phyloP scores from a whole-genome alignment of 257 asterid species.

The Plantago major region DNA sequence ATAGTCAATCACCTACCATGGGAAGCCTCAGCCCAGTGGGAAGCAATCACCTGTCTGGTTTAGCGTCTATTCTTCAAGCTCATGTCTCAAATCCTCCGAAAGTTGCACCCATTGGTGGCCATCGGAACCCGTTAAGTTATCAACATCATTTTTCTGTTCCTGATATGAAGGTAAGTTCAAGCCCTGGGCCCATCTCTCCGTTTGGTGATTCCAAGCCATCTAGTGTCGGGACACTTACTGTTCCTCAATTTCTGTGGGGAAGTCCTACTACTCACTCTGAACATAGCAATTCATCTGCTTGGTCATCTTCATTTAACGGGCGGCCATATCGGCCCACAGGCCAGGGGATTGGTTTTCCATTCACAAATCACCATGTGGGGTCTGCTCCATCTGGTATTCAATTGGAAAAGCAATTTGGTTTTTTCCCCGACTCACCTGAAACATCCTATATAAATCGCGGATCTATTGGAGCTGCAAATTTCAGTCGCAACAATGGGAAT shows the following conservation, averaged over 20 bases:
- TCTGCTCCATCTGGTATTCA: conserved; percentile 93
- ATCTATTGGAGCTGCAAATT: conserved; percentile 43
- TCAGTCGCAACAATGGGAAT: conserved; percentile 42
- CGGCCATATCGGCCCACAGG: conserved; percentile 42
- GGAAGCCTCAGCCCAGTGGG: conserved; percentile 32
- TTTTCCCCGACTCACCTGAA: conserved; percentile 82
- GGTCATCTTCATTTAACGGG: conserved; percentile 52
- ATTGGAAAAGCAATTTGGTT: conserved; percentile 69
- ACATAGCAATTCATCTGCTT: conserved; percentile 32
- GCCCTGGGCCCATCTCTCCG: conserved; percentile 33
- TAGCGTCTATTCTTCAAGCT: conserved; percentile 49
- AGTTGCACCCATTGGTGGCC: conserved; percentile 37
- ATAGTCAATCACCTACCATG: conserved; percentile 35
- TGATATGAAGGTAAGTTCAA: conserved; percentile 36
- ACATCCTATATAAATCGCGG: conserved; percentile 51
- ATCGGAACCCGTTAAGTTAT: conserved; percentile 18
- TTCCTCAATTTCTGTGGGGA: conserved; percentile 59
- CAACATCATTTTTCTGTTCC: conserved; percentile 46
- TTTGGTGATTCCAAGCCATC: conserved; percentile 43
- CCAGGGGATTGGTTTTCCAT: conserved; percentile 46
- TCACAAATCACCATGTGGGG: conserved; percentile 65
- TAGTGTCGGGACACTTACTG: conserved; percentile 41
- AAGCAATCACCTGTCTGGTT: conserved; percentile 39
- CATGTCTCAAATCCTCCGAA: conserved; percentile 29
- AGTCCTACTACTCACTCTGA: conserved; percentile 42